Evolutionary conservation across 345 rosid genomes (phyloP).

Genomic region (Arabis hirsuta): DNA sequence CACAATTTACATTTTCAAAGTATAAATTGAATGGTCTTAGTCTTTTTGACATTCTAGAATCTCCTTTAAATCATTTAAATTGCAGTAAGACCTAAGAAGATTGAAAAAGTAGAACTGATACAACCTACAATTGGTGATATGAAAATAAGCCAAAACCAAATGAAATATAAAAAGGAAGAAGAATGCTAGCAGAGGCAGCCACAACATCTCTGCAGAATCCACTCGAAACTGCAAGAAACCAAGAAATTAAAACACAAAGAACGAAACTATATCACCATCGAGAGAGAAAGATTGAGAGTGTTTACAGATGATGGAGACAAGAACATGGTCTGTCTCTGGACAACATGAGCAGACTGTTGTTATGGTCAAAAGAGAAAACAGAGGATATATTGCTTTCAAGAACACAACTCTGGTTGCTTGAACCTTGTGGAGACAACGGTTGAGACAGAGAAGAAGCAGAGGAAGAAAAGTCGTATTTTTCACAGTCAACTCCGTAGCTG

Average conservation of each 20-base stretch:
- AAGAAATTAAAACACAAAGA: not conserved
- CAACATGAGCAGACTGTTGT: not conserved
- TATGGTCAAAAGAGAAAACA: constrained; percentile 36
- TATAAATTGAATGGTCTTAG: not conserved
- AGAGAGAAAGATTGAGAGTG: not conserved
- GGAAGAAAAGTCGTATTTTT: constrained; percentile 39
- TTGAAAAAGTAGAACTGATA: not conserved
- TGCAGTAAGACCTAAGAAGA: not conserved
- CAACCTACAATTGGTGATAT: not conserved
- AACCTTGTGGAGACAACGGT: constrained; percentile 32
- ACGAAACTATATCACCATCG: not conserved
- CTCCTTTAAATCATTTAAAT: not conserved
- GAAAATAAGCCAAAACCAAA: not conserved
- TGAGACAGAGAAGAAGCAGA: constrained; percentile 38
- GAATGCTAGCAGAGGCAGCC: constrained; percentile 30
- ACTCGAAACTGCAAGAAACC: constrained; percentile 35
- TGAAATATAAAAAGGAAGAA: not conserved
- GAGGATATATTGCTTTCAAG: constrained; percentile 20
- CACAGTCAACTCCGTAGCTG: constrained; percentile 41
- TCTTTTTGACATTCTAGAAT: not conserved
- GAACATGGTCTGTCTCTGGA: constrained; percentile 36
- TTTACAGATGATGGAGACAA: constrained; percentile 38
- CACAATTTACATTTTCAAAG: too few species aligned
- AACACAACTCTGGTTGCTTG: constrained; percentile 32
- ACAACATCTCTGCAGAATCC: constrained; percentile 40